Evolutionary conservation across 106 monocot genomes (phyloP), one percentile per base, ranked within the genome.

Genomic region (Dendrobium huoshanense): DNA sequence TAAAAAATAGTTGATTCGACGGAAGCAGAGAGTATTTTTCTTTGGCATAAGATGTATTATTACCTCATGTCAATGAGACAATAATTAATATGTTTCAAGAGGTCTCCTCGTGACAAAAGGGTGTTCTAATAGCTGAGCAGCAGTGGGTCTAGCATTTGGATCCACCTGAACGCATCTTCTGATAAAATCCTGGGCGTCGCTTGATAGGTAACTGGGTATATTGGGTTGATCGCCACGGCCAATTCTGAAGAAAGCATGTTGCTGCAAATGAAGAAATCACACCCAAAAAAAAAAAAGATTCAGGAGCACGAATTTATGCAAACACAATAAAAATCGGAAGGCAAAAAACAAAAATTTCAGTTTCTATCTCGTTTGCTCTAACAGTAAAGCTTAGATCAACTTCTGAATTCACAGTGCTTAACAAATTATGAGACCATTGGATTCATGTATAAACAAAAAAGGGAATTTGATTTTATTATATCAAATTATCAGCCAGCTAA

Each of bases 141-240:
- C 91, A 58, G 89, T 70, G 2, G 94, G 94, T 64, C 94, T 80
- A 47, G 88, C 82, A 77, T 86, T 84, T 27, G 96, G 91, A 79
- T 91, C 83, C 40, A 87, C 84, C 83, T 91, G 87, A 61, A 92
- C 80, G 72, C 96, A 96, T 75, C 85, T 82, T 25, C 49, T 67
- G 58, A 96, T 93, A 77, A 96, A 96, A 79, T 96, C 90, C 22
- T 78, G 85, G 9, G 93, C 96, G 76, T 96, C 93, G 48, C 17
- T 83, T 3, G 96, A 93, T 74, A 96, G 74, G 33, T 77, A 41
- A 43, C 41, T 70, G 2, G 96, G 96, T 18, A 96, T 89, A 10
- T 77, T 78, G 68, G 96, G 96, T 74, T 76, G 83, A 29, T 90
- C 85, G 9, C 96, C 96, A 7, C 55, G 64, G 27, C 93, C 96